Conservation (phyloP, 2,329 filamentous ascomycete species). For the Lachnellula hyalina region DNA sequence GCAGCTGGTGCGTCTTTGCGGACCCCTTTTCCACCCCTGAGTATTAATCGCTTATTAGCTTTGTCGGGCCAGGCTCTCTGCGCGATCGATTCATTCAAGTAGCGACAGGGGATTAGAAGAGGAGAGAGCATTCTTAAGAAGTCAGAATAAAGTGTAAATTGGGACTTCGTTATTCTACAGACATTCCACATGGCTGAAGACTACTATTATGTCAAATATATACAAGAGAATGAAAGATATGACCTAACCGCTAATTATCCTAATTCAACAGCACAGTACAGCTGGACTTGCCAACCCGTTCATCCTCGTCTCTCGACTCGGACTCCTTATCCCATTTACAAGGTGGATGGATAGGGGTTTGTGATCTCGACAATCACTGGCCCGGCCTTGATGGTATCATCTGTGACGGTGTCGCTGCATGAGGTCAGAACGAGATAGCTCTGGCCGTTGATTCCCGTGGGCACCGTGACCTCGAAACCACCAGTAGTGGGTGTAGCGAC, state of each 20-base stretch:
- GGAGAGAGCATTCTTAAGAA: background rate
- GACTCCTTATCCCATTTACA: background rate
- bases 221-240: background rate
- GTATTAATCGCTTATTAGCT: too few species aligned
- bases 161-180: background rate
- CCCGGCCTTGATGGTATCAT: slow-evolving; percentile 35
- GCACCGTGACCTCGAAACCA: slow-evolving; percentile 28
- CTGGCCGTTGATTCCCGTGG: slow-evolving; percentile 34
- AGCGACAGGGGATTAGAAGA: background rate
- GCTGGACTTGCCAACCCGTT: background rate
- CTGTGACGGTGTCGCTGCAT: slow-evolving; percentile 31
- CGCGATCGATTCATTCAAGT: too few species aligned
- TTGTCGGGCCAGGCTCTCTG: too few species aligned
- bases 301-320: background rate
- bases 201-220: background rate
- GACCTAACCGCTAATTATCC: too few species aligned
- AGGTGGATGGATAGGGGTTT: slow-evolving; percentile 7
- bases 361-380: slow-evolving; percentile 30
- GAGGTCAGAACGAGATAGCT: slow-evolving; percentile 36
- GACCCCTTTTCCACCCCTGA: too few species aligned
- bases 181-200: background rate
- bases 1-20: too few species aligned
- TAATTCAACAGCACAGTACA: too few species aligned
- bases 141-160: background rate
- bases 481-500: slow-evolving; percentile 23